These are phyloP conservation scores for Herpetospermum pedunculosum DNA, from an alignment of 306 rosid species.

Conservation along the genomic window DNA sequence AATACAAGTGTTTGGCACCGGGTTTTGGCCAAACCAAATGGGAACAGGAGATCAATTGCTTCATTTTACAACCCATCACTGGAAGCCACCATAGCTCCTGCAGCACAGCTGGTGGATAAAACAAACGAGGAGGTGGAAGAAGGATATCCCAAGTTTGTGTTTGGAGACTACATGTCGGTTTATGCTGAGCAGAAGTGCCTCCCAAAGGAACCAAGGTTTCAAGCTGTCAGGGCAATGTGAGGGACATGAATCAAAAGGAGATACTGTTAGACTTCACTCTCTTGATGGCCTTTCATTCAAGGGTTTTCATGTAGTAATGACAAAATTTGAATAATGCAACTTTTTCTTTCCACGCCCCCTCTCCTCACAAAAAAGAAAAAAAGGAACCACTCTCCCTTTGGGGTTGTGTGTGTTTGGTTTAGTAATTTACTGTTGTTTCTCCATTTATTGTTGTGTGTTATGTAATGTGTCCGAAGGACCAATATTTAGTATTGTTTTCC, in stretches of 20 bases:
- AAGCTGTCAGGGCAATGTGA: slow-evolving; percentile 50
- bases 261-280: slow-evolving; percentile 1
- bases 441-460: background rate
- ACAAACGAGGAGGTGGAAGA: slow-evolving; percentile 31
- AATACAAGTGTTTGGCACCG: slow-evolving; percentile 90
- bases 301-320: slow-evolving; percentile 4
- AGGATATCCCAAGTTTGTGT: slow-evolving; percentile 72
- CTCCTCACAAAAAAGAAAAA: background rate
- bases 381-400: background rate
- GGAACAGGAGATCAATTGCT: slow-evolving; percentile 81
- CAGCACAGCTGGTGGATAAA: slow-evolving; percentile 43
- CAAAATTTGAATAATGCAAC: background rate
- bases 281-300: background rate
- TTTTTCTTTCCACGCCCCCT: background rate
- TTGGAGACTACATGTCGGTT: slow-evolving; percentile 84
- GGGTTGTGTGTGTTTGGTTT: background rate
- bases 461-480: background rate
- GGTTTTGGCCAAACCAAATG: slow-evolving; percentile 45
- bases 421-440: background rate
- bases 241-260: background rate
- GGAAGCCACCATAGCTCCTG: slow-evolving; percentile 79
- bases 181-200: slow-evolving; percentile 88
- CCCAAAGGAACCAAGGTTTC: slow-evolving; percentile 89
- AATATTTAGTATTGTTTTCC: background rate
- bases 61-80: slow-evolving; percentile 84